A percentile compares a stretch with the other conserved stretches of the same genome.
These are phyloP conservation scores for Conticribra guillardii DNA, from an alignment of 108 stramenopile genomes.

Conservation along the genomic window DNA sequence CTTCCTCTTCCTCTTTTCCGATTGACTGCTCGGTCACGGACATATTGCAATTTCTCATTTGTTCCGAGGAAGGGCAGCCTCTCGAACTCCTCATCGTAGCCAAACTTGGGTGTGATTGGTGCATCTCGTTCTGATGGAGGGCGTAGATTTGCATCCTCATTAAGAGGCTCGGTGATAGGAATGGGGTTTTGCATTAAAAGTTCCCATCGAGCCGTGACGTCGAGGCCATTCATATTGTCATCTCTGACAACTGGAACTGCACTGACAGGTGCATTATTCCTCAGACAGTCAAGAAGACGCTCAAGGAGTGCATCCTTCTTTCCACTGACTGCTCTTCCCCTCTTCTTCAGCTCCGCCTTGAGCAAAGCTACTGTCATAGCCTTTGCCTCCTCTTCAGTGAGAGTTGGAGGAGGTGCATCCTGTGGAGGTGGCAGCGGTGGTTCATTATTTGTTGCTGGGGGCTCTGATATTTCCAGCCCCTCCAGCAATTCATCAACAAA, in stretches of 20 bases:
- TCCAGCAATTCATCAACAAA: conserved; percentile 9
- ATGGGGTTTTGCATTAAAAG: conserved; percentile 6
- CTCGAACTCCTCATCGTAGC: conserved; percentile 5
- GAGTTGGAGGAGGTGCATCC: conserved; percentile 3
- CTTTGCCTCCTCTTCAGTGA: conserved; percentile 4
- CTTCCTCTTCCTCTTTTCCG: conserved; percentile 2
- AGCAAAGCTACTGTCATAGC: background rate
- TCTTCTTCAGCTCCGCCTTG: conserved; percentile 15
- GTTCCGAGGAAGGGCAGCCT: conserved; percentile 16
- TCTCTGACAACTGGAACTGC: background rate
- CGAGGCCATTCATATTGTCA: conserved; percentile 14
- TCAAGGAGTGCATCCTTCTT: conserved; percentile 1
- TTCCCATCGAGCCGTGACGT: conserved; percentile 22
- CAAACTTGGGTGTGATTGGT: conserved; percentile 2
- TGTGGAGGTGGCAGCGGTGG: conserved; percentile 1
- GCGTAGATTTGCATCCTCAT: conserved; percentile 19
- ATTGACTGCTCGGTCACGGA: background rate
- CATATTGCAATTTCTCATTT: conserved; percentile 13
- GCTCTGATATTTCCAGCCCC: too few relatives aligned
- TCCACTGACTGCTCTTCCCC: background rate
- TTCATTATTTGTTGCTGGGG: too few relatives aligned
- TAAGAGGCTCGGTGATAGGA: conserved; percentile 18
- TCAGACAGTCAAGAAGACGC: conserved; percentile 4
- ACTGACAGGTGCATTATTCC: conserved; percentile 7
- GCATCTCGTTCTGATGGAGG: conserved; percentile 27